Percentiles rank a stretch among this genome's conserved stretches.
Evolutionary conservation across 495 filamentous ascomycete species (phyloP).

Genomic region (Penicillium simplicissimum): DNA sequence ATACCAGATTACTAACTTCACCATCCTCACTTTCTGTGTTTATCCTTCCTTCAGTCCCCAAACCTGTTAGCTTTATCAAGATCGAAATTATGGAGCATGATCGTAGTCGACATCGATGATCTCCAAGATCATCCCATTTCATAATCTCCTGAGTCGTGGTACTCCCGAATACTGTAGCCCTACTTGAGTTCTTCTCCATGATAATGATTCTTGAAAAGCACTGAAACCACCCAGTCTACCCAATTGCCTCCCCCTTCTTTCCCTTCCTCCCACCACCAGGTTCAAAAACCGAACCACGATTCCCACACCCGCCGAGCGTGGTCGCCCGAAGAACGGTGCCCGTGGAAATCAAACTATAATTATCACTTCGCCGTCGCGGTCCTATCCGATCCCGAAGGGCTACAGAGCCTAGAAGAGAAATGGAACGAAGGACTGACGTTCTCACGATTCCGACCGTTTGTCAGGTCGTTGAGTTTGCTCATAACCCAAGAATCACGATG

Average conservation of each 20-base stretch:
- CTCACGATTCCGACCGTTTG: not conserved
- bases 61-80: not conserved
- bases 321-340: constrained; percentile 10
- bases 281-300: constrained; percentile 7
- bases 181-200: not conserved
- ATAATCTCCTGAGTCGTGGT: not conserved
- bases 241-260: not conserved
- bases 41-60: not conserved
- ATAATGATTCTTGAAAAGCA: not conserved
- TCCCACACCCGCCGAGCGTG: constrained; percentile 8
- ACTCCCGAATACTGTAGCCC: not conserved
- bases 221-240: not conserved
- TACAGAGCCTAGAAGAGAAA: not conserved
- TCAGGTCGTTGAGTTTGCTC: not conserved
- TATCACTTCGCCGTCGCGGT: not conserved
- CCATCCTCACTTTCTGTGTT: not conserved
- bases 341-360: constrained; percentile 5
- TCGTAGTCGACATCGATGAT: not conserved
- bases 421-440: not conserved
- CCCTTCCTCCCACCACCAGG: not conserved
- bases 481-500: too few species aligned
- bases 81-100: not conserved
- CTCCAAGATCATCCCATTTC: not conserved
- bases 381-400: not conserved
- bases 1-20: not conserved